phyloP scores from a whole-genome alignment of 2,329 filamentous ascomycete species.

The Lomentospora prolificans region DNA sequence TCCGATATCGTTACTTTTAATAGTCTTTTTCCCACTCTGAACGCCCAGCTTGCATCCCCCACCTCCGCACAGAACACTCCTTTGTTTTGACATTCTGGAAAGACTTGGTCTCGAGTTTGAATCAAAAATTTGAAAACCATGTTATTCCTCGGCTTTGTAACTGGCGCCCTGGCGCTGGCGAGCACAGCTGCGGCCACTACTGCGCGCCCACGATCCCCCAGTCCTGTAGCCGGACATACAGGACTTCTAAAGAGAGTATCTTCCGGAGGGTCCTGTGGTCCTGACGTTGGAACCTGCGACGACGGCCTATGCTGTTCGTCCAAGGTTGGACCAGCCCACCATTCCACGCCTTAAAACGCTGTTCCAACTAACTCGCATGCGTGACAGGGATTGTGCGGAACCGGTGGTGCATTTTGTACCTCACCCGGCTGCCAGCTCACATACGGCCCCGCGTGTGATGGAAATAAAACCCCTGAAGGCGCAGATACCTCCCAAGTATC shows the following conservation, averaged over 20 bases:
- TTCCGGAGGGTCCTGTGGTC: background rate
- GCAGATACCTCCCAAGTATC: conserved; percentile 42
- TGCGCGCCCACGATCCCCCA: background rate
- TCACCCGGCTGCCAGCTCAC: conserved; percentile 52
- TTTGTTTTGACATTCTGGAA: too few species aligned
- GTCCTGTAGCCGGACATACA: background rate
- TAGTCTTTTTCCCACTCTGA: too few species aligned
- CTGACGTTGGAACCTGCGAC: background rate
- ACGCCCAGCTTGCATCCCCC: too few species aligned
- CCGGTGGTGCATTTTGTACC: conserved; percentile 36
- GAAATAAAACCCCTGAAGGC: conserved; percentile 41
- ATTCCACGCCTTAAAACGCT: background rate
- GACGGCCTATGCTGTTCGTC: conserved; percentile 5
- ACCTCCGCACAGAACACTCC: background rate
- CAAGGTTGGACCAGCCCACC: background rate
- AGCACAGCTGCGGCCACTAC: background rate
- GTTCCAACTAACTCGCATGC: background rate
- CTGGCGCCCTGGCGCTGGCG: background rate
- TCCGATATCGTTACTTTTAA: too few species aligned
- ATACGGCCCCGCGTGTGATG: conserved; percentile 52
- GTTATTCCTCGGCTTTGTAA: background rate
- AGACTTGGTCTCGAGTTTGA: too few species aligned
- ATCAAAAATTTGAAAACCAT: too few species aligned
- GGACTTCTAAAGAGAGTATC: background rate
- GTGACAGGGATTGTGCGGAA: conserved; percentile 3